Conservation (phyloP, 176 grass and related monocot genomes). For the Zoysia japonica region DNA sequence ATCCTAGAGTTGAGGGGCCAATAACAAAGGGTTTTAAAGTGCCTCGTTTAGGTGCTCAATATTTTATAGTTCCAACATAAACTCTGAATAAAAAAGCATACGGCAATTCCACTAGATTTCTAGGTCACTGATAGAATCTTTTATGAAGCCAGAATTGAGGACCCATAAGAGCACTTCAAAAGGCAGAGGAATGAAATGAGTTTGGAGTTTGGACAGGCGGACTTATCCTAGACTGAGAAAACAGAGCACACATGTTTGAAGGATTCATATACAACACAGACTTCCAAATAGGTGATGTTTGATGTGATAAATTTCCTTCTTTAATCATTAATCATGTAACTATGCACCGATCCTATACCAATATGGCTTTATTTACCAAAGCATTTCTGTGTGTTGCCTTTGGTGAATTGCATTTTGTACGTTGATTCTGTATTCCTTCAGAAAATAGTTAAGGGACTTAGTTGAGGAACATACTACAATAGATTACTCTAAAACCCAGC, state of each 20-base stretch:
- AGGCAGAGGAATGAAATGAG: not conserved
- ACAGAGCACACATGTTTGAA: conserved; percentile 10
- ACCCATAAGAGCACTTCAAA: conserved; percentile 9
- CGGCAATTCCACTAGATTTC: not conserved
- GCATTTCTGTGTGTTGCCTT: not conserved
- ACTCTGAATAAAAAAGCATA: not conserved
- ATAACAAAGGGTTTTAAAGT: not conserved
- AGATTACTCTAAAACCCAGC: conserved; percentile 10
- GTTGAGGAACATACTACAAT: not conserved
- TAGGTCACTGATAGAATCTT: not conserved
- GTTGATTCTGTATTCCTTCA: not conserved
- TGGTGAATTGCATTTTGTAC: not conserved
- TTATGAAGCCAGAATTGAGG: not conserved
- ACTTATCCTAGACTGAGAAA: not conserved
- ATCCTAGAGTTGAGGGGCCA: not conserved
- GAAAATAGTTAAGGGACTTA: not conserved
- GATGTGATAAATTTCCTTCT: not conserved
- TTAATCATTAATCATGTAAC: not conserved
- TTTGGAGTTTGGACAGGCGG: not conserved
- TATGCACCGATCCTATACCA: not conserved
- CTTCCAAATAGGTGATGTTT: not conserved
- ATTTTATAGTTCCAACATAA: conserved; percentile 1
- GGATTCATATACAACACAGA: not conserved
- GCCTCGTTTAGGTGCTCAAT: not conserved
- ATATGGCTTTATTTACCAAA: not conserved